These are phyloP conservation scores for Cucurbita argyrosperma DNA, from an alignment of 306 rosid genomes.

Conservation along the genomic window DNA sequence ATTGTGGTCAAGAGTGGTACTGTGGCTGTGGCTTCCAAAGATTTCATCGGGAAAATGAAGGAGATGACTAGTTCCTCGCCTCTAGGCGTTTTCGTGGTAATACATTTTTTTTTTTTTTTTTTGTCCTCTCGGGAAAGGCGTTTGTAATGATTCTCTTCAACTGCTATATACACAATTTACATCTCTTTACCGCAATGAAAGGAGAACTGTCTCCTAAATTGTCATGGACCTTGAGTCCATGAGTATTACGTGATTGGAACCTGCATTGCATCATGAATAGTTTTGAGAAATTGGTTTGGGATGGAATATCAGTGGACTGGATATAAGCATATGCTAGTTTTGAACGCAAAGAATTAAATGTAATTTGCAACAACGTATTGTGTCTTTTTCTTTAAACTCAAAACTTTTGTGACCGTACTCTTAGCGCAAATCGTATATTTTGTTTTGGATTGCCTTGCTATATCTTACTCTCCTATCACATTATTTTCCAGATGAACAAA, in stretches of 20 bases:
- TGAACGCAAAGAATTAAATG: neutral
- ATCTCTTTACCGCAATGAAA: neutral
- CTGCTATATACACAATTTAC: neutral
- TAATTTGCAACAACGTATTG: neutral
- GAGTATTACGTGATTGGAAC: neutral
- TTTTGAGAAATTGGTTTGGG: neutral
- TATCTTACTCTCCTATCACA: neutral
- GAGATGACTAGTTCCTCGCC: slow-evolving; percentile 19
- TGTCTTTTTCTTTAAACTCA: neutral
- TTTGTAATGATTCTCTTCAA: neutral
- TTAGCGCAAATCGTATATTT: neutral
- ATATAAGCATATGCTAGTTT: neutral
- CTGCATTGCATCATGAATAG: neutral
- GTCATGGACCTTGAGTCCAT: neutral
- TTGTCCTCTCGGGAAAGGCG: neutral
- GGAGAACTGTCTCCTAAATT: neutral
- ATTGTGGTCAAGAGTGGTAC: slow-evolving; percentile 1
- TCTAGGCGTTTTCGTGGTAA: slow-evolving; percentile 23
- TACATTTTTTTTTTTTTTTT: neutral
- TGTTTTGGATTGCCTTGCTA: neutral
- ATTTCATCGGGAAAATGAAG: slow-evolving; percentile 17
- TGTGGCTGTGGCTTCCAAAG: slow-evolving; percentile 3
- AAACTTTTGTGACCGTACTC: neutral
- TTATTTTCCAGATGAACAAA: slow-evolving; percentile 20
- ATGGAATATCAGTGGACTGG: neutral